Evolutionary conservation across 805 yeast genomes (phyloP), one percentile per base, ranked within the genome.

Genomic region (Saccharomycopsis amapae): DNA sequence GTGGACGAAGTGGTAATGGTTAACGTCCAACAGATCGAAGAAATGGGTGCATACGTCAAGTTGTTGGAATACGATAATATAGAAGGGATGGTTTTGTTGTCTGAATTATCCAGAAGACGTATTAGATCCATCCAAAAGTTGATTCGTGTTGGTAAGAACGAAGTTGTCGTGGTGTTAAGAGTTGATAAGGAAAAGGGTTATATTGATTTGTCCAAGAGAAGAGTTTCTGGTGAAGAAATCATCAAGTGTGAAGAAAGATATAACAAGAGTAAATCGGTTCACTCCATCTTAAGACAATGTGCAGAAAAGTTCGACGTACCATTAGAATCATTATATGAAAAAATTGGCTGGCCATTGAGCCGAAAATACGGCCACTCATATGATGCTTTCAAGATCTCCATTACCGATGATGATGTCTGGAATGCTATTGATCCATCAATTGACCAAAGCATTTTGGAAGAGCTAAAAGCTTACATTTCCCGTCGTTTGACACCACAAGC

Each of bases 1-100:
- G 95, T 93, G 60, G 98, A 93, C 58, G 98, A 93, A 65, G 95
- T 93, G 57, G 97, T 93, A 54, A 90, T 93, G 95, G 98, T 93
- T 62, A 93, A 93, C 67, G 98, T 93, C 56, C 95, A 85, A 66
- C 94, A 85, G 65, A 93, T 93, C 58, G 98, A 97, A 56, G 98
- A 93, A 67, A 93, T 93, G 98, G 98, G 98, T 50, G 98, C 98
- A 12, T 93, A 93, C 65, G 95, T 93, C 54, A 90, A 88, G 66
- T 75, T 93, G 55, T 75, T 93, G 54, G 98, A 93, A 68, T 93
- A 93, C 63, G 97, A 93, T 69, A 93, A 90, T 65, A 90, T 93
- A 62, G 98, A 93, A 69, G 98, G 98, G 61, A 93, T 93, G 98
- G 95, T 93, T 48, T 73, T 93, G 55, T 76, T 93, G 59, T 84